These are phyloP conservation scores for Herpetospermum pedunculosum DNA, from an alignment of 306 rosid species.

Conservation along the genomic window DNA sequence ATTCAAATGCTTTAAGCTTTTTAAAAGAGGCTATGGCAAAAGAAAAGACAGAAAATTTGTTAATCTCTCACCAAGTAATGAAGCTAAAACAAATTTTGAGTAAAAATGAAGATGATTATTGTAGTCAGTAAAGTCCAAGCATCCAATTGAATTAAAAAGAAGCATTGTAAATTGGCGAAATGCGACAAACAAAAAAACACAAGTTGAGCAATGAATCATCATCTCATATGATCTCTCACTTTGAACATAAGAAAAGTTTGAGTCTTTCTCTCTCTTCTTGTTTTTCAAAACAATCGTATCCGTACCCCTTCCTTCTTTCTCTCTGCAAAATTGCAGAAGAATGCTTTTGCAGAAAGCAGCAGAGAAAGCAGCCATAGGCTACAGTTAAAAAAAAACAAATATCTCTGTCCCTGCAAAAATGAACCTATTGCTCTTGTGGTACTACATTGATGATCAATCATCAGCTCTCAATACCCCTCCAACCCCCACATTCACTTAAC, in stretches of 20 bases:
- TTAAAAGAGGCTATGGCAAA: no score
- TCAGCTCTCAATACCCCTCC: neutral
- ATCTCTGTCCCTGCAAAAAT: conserved; percentile 9
- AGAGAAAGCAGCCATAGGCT: conserved; percentile 14
- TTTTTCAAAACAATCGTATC: neutral
- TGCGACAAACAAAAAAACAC: neutral
- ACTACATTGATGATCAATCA: neutral
- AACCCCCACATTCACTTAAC: neutral
- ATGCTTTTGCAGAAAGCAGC: conserved; percentile 12
- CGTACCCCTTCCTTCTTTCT: neutral
- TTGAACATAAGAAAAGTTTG: neutral
- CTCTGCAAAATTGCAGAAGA: neutral
- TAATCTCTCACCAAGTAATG: no score
- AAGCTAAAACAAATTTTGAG: no score
- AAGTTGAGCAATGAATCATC: neutral
- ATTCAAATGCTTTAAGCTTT: no score
- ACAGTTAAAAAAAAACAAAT: conserved; percentile 1
- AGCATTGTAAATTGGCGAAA: neutral
- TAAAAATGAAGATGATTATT: no score
- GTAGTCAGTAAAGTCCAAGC: no score
- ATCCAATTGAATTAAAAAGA: neutral
- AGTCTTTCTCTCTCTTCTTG: neutral
- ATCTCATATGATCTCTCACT: neutral
- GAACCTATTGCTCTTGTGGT: conserved; percentile 6
- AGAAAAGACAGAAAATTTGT: no score